Evolutionary conservation across 495 filamentous ascomycete genomes (phyloP).

Genomic region (Neurospora terricola): DNA sequence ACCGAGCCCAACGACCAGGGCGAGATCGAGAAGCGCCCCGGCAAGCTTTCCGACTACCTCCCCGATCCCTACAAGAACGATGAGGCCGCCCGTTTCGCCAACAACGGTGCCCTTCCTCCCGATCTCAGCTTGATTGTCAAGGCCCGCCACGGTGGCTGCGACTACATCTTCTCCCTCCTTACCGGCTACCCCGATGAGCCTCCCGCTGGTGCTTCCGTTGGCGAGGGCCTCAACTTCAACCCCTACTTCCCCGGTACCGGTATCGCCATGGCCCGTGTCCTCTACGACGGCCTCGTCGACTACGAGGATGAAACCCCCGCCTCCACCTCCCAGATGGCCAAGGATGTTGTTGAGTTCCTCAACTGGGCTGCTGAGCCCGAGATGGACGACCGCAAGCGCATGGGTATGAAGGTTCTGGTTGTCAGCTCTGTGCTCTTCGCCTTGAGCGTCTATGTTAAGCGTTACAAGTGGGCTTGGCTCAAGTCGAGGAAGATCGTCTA

Average conservation of each 20-base stretch:
- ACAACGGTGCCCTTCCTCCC: constrained; percentile 94
- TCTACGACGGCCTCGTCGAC: constrained; percentile 95
- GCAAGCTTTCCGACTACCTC: constrained; percentile 97
- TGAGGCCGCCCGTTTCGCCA: constrained; percentile 93
- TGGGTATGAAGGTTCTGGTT: constrained; percentile 90
- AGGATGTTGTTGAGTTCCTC: constrained; percentile 96
- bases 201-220: constrained; percentile 73
- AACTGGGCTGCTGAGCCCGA: constrained; percentile 99
- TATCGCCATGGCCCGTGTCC: constrained; percentile 97
- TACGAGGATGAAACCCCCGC: constrained; percentile 97
- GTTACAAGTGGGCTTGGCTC: constrained; percentile 93
- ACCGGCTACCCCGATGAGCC: constrained; percentile 99
- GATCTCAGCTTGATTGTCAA: constrained; percentile 98
- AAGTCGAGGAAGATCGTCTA: constrained; percentile 92
- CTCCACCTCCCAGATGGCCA: constrained; percentile 96
- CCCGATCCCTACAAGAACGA: constrained; percentile 96
- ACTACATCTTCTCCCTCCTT: constrained; percentile 94
- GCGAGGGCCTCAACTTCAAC: constrained; percentile 95
- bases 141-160: constrained; percentile 91
- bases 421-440: constrained; percentile 70
- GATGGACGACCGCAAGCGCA: constrained; percentile 98
- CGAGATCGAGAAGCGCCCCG: constrained; percentile 93
- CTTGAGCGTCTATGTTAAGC: constrained; percentile 94
- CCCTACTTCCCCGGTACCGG: constrained; percentile 99
- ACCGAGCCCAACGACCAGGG: constrained; percentile 96